Evolutionary conservation across 148 eudicot species (phyloP), one percentile per base, ranked within the genome.

Genomic region (Heliosperma pusillum): DNA sequence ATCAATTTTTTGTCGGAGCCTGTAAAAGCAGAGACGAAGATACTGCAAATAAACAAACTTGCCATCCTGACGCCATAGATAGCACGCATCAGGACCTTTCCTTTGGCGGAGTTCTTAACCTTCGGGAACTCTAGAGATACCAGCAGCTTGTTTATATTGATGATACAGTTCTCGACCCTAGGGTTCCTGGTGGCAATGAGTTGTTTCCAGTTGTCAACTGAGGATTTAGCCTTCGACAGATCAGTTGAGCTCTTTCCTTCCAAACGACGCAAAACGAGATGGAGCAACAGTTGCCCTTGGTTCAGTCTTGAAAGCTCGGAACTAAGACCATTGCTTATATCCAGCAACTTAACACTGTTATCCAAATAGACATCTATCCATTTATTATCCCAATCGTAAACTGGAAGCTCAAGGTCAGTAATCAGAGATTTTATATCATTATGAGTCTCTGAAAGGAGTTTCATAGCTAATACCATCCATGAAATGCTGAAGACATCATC

Each of bases 311-410:
- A 87, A 24, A 92, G 79, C 81, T 95, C 93, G 62, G 97, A 87
- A 73, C 83, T 86, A 66, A 92, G 81, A 71, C 89, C 92, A 80
- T 78, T 87, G 80, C 89, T 89, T 29, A 95, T 81, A 80, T 95
- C 98, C 17, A 95, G 87, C 82, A 95, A 65, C 78, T 92, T 89
- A 69, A 90, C 90, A 71, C 89, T 95, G 58, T 90, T 85, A 76
- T 90, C 93, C 79, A 95, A 77, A 82, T 95, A 95, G n/a, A 90
- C 80, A 74, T 95, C 94, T 22, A 95, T 85, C 99, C 97, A 95
- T 42, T 89, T 95, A 65, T 89, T 89, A 70, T 95, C 93, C 99
- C 99, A 95, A 36, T 90, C 86, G 75, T 67, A 77, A 0, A 88
- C 89, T 0, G 99, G 99, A 10, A 95, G 84, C 52, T 90, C 96